Evolutionary conservation across 768 basidiomycete genomes (phyloP).

Genomic region (Galerina marginata): DNA sequence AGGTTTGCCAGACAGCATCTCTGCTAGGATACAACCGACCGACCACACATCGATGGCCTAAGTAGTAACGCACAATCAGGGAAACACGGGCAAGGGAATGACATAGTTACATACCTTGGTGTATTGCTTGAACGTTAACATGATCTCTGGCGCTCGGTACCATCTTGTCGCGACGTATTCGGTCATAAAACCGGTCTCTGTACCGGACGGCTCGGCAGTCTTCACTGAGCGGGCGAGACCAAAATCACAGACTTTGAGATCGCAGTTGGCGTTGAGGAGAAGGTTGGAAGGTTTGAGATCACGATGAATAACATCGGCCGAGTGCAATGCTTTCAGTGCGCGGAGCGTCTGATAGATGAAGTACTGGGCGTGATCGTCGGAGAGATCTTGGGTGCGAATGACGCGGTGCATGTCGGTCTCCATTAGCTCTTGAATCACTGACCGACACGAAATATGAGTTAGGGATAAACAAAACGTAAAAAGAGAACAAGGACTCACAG

Average conservation of each 20-base stretch:
- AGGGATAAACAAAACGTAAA: background rate
- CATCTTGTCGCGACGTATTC: slow-evolving; percentile 98
- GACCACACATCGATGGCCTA: slow-evolving; percentile 91
- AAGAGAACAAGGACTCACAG: slow-evolving; percentile 24
- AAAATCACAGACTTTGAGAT: slow-evolving; percentile 95
- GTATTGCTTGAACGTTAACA: slow-evolving; percentile 99
- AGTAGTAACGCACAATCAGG: slow-evolving; percentile 15
- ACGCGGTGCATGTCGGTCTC: slow-evolving; percentile 98
- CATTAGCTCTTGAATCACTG: slow-evolving; percentile 92
- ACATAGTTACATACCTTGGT: slow-evolving; percentile 64
- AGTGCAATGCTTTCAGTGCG: slow-evolving; percentile 94
- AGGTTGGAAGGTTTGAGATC: slow-evolving; percentile 98
- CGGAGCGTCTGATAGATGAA: slow-evolving; percentile 95
- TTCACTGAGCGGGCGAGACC: slow-evolving; percentile 91
- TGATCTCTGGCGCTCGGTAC: slow-evolving; percentile 99
- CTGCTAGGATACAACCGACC: slow-evolving; percentile 87
- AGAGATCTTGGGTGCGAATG: slow-evolving; percentile 92
- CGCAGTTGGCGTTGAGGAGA: slow-evolving; percentile 96
- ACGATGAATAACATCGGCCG: slow-evolving; percentile 94
- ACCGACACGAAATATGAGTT: slow-evolving; percentile 17
- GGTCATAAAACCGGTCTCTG: slow-evolving; percentile 90
- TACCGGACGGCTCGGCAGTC: slow-evolving; percentile 84
- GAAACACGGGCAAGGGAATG: slow-evolving; percentile 20
- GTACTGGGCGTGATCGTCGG: slow-evolving; percentile 94
- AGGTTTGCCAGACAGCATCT: slow-evolving; percentile 97